Conservation (phyloP, 805 yeast species). For the Saturnispora besseyi region DNA sequence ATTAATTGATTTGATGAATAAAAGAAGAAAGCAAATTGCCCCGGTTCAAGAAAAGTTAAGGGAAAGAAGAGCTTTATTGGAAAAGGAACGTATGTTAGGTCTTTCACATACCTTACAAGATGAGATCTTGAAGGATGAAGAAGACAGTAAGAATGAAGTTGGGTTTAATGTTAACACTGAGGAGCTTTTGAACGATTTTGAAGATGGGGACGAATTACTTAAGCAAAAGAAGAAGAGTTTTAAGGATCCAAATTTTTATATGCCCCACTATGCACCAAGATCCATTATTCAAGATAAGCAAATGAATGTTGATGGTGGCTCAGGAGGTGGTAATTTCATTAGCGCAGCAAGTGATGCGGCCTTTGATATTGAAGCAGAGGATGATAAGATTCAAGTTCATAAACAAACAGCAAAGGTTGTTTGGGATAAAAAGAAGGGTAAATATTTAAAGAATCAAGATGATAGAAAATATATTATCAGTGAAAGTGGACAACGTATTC, state of each 20-base stretch:
- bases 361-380: slow-evolving; percentile 71
- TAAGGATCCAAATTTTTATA: slow-evolving; percentile 70
- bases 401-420: slow-evolving; percentile 47
- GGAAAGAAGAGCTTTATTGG: slow-evolving; percentile 59
- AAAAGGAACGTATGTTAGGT: slow-evolving; percentile 69
- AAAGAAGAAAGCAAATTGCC: slow-evolving; percentile 78
- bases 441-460: slow-evolving; percentile 73
- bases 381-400: slow-evolving; percentile 55
- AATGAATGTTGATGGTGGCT: slow-evolving; percentile 42
- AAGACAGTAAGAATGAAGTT: slow-evolving; percentile 30
- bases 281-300: slow-evolving; percentile 71
- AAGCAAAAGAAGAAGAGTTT: slow-evolving; percentile 31
- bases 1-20: slow-evolving; percentile 74
- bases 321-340: slow-evolving; percentile 53
- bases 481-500: slow-evolving; percentile 86
- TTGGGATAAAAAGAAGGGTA: slow-evolving; percentile 93
- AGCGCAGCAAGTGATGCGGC: slow-evolving; percentile 80
- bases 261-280: slow-evolving; percentile 85
- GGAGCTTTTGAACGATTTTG: slow-evolving; percentile 40
- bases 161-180: slow-evolving; percentile 35
- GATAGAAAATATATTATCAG: slow-evolving; percentile 87
- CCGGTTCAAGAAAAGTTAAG: slow-evolving; percentile 64
- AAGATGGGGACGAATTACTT: slow-evolving; percentile 40
- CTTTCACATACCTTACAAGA: slow-evolving; percentile 64
- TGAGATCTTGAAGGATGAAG: slow-evolving; percentile 47